phyloP scores from a whole-genome alignment of 2,329 filamentous ascomycete genomes.

The Penicillium olsonii region DNA sequence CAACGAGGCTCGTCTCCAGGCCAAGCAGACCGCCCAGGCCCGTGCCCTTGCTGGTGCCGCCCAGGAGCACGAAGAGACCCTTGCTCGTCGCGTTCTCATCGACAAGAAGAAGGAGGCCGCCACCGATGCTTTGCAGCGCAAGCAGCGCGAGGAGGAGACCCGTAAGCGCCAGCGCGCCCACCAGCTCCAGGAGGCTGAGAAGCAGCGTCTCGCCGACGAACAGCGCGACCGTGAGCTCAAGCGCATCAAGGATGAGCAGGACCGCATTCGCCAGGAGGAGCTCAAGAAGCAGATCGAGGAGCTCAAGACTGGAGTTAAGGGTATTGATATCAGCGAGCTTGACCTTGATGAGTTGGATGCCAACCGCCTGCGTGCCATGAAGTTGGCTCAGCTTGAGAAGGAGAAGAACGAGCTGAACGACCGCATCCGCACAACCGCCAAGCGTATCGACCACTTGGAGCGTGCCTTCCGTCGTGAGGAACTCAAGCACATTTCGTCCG shows the following conservation, averaged over 20 bases:
- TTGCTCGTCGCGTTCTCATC: slow-evolving; percentile 86
- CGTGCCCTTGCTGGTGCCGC: slow-evolving; percentile 87
- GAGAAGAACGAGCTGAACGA: slow-evolving; percentile 97
- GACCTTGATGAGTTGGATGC: slow-evolving; percentile 85
- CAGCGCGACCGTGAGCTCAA: slow-evolving; percentile 87
- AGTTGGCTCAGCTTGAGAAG: slow-evolving; percentile 91
- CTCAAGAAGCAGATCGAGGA: slow-evolving; percentile 90
- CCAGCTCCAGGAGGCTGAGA: slow-evolving; percentile 85
- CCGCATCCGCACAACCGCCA: slow-evolving; percentile 85
- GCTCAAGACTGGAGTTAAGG: slow-evolving; percentile 84
- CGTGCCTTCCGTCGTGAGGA: slow-evolving; percentile 96
- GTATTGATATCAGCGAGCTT: slow-evolving; percentile 69
- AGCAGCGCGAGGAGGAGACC: slow-evolving; percentile 89
- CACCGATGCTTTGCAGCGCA: slow-evolving; percentile 82
- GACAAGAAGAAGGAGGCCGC: slow-evolving; percentile 96
- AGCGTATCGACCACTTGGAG: slow-evolving; percentile 95
- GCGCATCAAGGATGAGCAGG: slow-evolving; percentile 81
- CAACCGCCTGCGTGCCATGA: slow-evolving; percentile 88
- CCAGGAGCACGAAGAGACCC: slow-evolving; percentile 81
- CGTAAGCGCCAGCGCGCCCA: slow-evolving; percentile 84
- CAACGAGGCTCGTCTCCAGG: slow-evolving; percentile 76
- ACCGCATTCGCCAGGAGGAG: slow-evolving; percentile 88
- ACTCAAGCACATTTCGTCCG: slow-evolving; percentile 81
- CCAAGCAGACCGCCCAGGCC: slow-evolving; percentile 75
- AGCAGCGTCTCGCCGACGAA: slow-evolving; percentile 85